These are phyloP conservation scores for Pyrenula massariospora DNA, from an alignment of 495 filamentous ascomycete genomes.

Conservation along the genomic window DNA sequence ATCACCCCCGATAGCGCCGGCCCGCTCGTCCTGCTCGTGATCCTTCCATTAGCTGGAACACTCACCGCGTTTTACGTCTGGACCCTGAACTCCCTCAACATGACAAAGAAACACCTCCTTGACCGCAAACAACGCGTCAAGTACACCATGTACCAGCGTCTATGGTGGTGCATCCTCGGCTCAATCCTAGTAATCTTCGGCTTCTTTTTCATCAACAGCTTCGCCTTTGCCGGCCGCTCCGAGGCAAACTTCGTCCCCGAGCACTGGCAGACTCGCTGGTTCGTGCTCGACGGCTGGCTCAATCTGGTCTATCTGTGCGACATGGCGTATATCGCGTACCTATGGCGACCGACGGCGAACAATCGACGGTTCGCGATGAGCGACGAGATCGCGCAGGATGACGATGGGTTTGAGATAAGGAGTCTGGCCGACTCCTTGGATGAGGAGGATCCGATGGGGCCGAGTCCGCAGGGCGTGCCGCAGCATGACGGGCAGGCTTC, in stretches of 20 bases:
- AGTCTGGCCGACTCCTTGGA: conserved; percentile 80
- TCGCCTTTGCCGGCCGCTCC: conserved; percentile 72
- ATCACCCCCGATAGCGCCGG: conserved; percentile 66
- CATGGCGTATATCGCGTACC: conserved; percentile 83
- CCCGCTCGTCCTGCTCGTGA: conserved; percentile 87
- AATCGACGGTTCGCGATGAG: conserved; percentile 98
- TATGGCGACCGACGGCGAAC: conserved; percentile 94
- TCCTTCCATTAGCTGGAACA: conserved; percentile 83
- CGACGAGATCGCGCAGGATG: conserved; percentile 97
- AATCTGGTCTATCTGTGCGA: conserved; percentile 93
- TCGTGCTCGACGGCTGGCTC: conserved; percentile 94
- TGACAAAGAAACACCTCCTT: conserved; percentile 88
- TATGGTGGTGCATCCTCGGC: conserved; percentile 94
- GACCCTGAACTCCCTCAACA: conserved; percentile 91
- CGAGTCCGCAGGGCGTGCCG: conserved; percentile 16
- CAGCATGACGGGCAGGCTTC: not conserved
- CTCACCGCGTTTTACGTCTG: conserved; percentile 97
- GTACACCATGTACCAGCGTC: conserved; percentile 90
- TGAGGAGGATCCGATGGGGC: conserved; percentile 40
- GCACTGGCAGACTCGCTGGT: conserved; percentile 96
- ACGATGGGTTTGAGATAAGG: conserved; percentile 95
- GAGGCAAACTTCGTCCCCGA: conserved; percentile 84
- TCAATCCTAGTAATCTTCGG: conserved; percentile 92
- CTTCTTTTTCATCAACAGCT: conserved; percentile 93
- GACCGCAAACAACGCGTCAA: conserved; percentile 92